phyloP scores from a whole-genome alignment of 495 filamentous ascomycete species.

The Achaetomiella virescens region DNA sequence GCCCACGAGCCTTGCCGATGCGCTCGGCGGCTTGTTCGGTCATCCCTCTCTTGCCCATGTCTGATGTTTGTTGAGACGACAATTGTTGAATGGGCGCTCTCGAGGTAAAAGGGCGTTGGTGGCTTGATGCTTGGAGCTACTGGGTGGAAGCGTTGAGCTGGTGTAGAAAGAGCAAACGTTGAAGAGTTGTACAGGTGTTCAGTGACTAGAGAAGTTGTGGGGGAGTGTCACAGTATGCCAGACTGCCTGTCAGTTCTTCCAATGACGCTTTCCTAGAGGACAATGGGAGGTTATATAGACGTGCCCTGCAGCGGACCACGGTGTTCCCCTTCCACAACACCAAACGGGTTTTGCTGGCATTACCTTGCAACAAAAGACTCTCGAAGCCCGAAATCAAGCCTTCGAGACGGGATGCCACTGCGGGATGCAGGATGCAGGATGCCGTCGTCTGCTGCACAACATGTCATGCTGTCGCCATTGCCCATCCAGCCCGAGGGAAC shows the following conservation, averaged over 20 bases:
- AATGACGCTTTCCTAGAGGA: no score
- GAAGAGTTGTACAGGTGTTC: no score
- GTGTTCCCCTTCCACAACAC: no score
- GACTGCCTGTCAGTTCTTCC: not conserved
- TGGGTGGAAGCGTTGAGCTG: not conserved
- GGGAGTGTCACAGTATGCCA: not conserved
- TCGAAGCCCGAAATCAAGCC: not conserved
- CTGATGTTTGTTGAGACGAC: no score
- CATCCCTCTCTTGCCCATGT: constrained; percentile 39
- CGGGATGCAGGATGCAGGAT: constrained; percentile 1
- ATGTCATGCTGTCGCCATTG: not conserved
- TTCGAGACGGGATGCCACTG: not conserved
- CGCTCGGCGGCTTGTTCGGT: constrained; percentile 40
- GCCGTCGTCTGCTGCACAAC: not conserved
- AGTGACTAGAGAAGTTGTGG: not conserved
- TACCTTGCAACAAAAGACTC: not conserved
- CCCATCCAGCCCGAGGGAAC: not conserved
- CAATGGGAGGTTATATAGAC: no score
- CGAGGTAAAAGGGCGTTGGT: not conserved
- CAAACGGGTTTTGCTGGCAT: not conserved
- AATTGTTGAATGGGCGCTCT: no score
- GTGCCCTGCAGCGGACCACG: no score
- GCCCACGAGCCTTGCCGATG: constrained; percentile 38
- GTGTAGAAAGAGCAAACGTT: not conserved
- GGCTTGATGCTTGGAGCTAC: no score